Evolutionary conservation across 2,329 filamentous ascomycete species (phyloP), one percentile per base, ranked within the genome.

Genomic region (Aspergillus hiratsukae): DNA sequence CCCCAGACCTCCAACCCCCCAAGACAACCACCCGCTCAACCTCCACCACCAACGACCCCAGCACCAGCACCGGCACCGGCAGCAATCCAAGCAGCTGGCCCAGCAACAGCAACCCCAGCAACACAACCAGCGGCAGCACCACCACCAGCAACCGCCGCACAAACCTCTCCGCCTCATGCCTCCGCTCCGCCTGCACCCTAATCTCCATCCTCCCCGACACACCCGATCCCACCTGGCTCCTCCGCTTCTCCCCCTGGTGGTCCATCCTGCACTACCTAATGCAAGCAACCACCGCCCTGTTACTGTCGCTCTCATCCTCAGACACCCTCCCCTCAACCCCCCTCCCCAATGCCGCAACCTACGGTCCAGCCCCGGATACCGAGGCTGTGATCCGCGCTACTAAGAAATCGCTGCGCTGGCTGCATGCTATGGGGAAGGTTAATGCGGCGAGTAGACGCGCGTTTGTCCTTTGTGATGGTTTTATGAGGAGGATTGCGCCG

Each of bases 191-290:
- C 2, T 70, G 70, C 48, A 65, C 68, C 2, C 62, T 74, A 4
- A 66, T 77, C 46, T 66, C 66, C 4, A 65, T 75, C 19, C 65
- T 78, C 25, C 75, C 76, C 1, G 66, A 75, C 3, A 54, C 64
- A 2, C 67, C 73, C 0, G 67, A 75, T 50, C 60, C 69, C 3
- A 35, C 64, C 23, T 74, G 72, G 57, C 58, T 78, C 2, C 66
- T 67, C 11, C 66, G 66, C 19, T 55, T 69, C 1, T 66, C 73
- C 0, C 74, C 75, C 9, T 78, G 74, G 75, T 78, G 75, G 73
- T 68, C 64, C 53, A 65, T 75, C n/a, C 64, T 78, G 0, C 75
- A 78, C 58, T 74, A 69, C 57, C 57, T 78, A 2, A 76, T 78
- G 65, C 76, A 78, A 58, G 72, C 75, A 1, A 73, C 69, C 0